A percentile compares a stretch with the other conserved stretches of the same genome.
These are phyloP conservation scores for Westerdykella aurantiaca DNA, from an alignment of 2,329 filamentous ascomycete species.

Conservation along the genomic window DNA sequence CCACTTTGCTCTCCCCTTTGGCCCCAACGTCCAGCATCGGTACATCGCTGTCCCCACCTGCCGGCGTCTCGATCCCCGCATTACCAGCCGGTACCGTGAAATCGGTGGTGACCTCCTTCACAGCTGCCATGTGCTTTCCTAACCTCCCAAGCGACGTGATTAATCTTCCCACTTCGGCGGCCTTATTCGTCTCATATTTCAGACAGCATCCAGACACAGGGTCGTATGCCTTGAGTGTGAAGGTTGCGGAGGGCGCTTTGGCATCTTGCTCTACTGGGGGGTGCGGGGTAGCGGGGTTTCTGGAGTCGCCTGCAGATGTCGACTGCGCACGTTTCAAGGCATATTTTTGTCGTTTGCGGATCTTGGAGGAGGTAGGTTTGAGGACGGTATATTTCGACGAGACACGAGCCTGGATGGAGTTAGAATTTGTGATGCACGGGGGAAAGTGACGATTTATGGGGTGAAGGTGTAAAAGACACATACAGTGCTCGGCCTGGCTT, in stretches of 20 bases:
- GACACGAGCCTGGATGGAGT: slow-evolving; percentile 64
- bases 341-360: slow-evolving; percentile 31
- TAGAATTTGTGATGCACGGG: slow-evolving; percentile 6
- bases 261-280: slow-evolving; percentile 20
- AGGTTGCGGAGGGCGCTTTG: slow-evolving; percentile 48
- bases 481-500: slow-evolving; percentile 81
- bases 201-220: slow-evolving; percentile 73
- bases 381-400: slow-evolving; percentile 85
- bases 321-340: slow-evolving; percentile 18
- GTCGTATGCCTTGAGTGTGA: slow-evolving; percentile 87
- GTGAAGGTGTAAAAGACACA: slow-evolving; percentile 22
- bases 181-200: slow-evolving; percentile 89
- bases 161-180: slow-evolving; percentile 79
- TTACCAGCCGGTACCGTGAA: slow-evolving; percentile 26
- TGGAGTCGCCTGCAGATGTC: background rate
- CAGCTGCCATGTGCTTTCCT: slow-evolving; percentile 56
- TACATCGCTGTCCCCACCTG: slow-evolving; percentile 29
- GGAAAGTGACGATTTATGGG: background rate
- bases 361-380: slow-evolving; percentile 34
- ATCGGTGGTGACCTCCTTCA: slow-evolving; percentile 41
- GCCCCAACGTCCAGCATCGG: slow-evolving; percentile 28
- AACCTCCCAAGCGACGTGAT: slow-evolving; percentile 70
- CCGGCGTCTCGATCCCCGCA: slow-evolving; percentile 25
- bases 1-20: slow-evolving; percentile 6
- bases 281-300: slow-evolving; percentile 21